These are phyloP conservation scores for Saururus chinensis DNA, from an alignment of 164 flowering plant species.

Conservation along the genomic window DNA sequence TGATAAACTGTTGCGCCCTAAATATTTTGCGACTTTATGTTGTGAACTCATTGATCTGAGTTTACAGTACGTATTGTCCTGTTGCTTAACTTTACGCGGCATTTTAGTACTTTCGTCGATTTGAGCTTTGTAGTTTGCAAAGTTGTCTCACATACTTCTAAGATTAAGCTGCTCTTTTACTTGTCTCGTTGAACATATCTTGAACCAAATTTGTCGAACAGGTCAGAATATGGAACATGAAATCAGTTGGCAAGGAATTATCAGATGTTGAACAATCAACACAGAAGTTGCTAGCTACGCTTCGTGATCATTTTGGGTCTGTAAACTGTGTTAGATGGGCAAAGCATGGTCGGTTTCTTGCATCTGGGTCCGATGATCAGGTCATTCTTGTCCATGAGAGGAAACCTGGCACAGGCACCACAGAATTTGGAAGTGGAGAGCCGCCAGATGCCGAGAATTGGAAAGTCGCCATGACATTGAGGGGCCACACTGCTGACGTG, in stretches of 20 bases:
- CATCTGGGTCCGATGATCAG: slow-evolving; percentile 99
- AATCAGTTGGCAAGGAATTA: slow-evolving; percentile 45
- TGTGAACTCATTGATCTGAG: no score
- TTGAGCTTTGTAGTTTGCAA: no score
- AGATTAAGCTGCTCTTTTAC: no score
- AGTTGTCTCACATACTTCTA: no score
- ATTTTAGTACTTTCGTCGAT: no score
- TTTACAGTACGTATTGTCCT: no score
- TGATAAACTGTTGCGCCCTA: not conserved
- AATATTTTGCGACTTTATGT: not conserved
- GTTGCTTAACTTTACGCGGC: no score
- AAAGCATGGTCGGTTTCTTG: slow-evolving; percentile 79
- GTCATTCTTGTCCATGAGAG: slow-evolving; percentile 87
- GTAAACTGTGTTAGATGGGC: slow-evolving; percentile 99
- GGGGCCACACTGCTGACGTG: slow-evolving; percentile 99
- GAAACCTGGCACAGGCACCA: slow-evolving; percentile 98
- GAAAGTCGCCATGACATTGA: slow-evolving; percentile 87
- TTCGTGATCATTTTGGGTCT: slow-evolving; percentile 97
- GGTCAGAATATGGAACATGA: slow-evolving; percentile 99
- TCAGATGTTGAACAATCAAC: slow-evolving; percentile 42
- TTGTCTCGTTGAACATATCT: no score
- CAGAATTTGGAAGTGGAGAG: slow-evolving; percentile 99
- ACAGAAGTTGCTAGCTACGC: slow-evolving; percentile 79
- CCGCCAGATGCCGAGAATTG: slow-evolving; percentile 98
- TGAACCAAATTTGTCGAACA: slow-evolving; percentile 10